Base-by-base conservation (phyloP, 352 stramenopile genomes). In the Phytophthora nicotianae region DNA sequence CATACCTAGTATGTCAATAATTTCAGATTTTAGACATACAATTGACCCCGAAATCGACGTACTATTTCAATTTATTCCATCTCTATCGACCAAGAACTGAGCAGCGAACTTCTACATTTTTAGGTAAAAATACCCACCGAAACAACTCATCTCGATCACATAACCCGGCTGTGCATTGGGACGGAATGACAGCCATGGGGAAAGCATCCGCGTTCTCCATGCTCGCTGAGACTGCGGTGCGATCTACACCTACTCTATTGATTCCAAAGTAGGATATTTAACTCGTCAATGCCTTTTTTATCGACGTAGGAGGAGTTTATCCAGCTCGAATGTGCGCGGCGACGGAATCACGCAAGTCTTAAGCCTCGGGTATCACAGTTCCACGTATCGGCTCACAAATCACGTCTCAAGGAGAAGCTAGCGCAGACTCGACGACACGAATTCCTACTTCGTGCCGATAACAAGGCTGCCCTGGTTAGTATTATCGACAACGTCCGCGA, bases 271-370 rank as follows among this genome's bases (percentile, higher is more conserved):
- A 38, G 2, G 13, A 13, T 5, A 9, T 17, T 5, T 33, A 33
- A 38, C 5, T 9, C 13, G 8, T 38, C 10, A 4, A 17, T n/a
- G 2, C 3, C 9, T 38, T 4, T 38, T 17, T 38, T 13, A n/a
- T n/a, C 9, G 32, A 17, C n/a, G n/a, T 32, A 90, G 79, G 82
- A 87, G 19, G 64, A 87, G 24, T 81, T 76, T 38, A 78, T 88
- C 45, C 77, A 83, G 35, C 60, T 87, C 26, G 79, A 88, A 74
- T 84, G 67, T 40, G 70, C 59, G 23, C 77, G 77, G 1, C 67
- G 79, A 14, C 79, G 79, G 48, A 86, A 87, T 35, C 73, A 83
- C 49, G 43, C 47, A 42, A 62, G 47, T 51, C 45, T 70, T n/a
- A 63, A 73, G n/a, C 78, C 74, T 0, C 68, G 78, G 14, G 71